phyloP scores from a whole-genome alignment of 2,329 filamentous ascomycete species.

The Dothistroma pini region DNA sequence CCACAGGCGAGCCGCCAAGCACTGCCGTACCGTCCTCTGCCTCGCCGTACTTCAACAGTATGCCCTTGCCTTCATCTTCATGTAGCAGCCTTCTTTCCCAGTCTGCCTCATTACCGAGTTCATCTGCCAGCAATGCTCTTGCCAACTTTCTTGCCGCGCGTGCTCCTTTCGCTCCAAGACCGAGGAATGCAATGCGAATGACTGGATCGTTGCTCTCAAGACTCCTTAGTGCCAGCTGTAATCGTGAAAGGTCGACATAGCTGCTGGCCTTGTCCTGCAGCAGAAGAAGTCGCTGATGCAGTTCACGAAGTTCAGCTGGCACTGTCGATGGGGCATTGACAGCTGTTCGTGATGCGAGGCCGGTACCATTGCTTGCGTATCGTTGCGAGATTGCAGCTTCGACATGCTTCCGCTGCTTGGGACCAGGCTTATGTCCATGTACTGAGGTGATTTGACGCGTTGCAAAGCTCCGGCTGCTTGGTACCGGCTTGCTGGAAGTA shows the following conservation, averaged over 20 bases:
- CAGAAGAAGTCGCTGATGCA: slow-evolving; percentile 57
- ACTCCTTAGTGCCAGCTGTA: slow-evolving; percentile 68
- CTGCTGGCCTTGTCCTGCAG: slow-evolving; percentile 60
- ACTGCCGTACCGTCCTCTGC: slow-evolving; percentile 48
- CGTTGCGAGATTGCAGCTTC: neutral
- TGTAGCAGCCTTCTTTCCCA: slow-evolving; percentile 45
- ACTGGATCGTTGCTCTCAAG: slow-evolving; percentile 53
- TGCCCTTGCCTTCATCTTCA: slow-evolving; percentile 35
- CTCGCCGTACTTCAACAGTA: slow-evolving; percentile 52
- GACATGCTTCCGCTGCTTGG: neutral
- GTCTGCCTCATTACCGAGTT: slow-evolving; percentile 38
- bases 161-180: slow-evolving; percentile 33
- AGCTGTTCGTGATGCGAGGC: slow-evolving; percentile 50
- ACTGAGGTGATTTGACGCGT: neutral
- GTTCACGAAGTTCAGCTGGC: slow-evolving; percentile 52
- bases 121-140: slow-evolving; percentile 54
- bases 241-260: slow-evolving; percentile 63
- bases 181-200: slow-evolving; percentile 53
- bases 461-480: neutral
- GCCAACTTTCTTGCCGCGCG: slow-evolving; percentile 62
- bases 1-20: slow-evolving; percentile 47
- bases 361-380: slow-evolving; percentile 30
- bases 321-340: slow-evolving; percentile 54
- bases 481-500: neutral
- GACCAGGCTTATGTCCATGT: neutral